A percentile compares a stretch with the other conserved stretches of the same genome.
These are phyloP conservation scores for Komagataella pseudopastoris DNA, from an alignment of 805 yeast genomes.

Conservation along the genomic window DNA sequence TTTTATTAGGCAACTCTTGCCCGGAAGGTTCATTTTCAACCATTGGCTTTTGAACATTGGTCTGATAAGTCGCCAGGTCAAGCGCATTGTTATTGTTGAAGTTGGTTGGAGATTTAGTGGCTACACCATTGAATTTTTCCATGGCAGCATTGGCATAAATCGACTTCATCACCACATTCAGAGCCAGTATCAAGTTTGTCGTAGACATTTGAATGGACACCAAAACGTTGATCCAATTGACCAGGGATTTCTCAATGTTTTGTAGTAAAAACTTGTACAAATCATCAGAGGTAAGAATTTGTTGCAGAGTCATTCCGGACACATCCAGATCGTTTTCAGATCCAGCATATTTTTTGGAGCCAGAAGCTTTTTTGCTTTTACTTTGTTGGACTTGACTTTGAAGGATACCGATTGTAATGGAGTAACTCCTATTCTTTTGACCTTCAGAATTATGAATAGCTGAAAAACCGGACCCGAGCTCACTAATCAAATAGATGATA, in stretches of 20 bases:
- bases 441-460: background rate
- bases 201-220: background rate
- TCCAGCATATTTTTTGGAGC: background rate
- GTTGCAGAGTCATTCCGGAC: background rate
- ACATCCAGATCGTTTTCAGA: background rate
- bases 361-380: background rate
- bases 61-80: background rate
- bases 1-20: background rate
- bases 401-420: background rate
- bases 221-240: background rate
- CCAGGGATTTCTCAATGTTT: background rate
- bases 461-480: background rate
- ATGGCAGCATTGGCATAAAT: background rate
- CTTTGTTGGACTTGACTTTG: background rate
- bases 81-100: background rate
- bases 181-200: background rate
- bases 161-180: background rate
- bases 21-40: background rate
- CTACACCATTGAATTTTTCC: background rate
- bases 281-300: background rate
- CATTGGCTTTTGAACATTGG: background rate
- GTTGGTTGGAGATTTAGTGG: background rate
- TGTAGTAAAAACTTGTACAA: background rate
- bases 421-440: background rate
- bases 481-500: background rate